phyloP scores from a whole-genome alignment of 108 stramenopile genomes.

The Asterionellopsis glacialis region DNA sequence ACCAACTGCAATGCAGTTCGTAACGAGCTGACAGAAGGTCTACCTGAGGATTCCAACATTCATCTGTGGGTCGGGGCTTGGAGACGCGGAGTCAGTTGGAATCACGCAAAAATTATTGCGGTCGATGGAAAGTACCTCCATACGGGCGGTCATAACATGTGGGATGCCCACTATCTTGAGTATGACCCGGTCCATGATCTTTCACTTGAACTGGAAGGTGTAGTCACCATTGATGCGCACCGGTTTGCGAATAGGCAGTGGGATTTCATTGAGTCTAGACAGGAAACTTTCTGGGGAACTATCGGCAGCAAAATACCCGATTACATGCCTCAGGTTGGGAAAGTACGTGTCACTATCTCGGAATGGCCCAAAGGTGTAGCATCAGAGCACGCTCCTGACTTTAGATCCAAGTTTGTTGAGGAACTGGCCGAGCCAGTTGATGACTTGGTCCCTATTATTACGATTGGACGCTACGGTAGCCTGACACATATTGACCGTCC shows the following conservation, averaged over 20 bases:
- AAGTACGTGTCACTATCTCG: conserved; percentile 33
- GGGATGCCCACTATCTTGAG: conserved; percentile 41
- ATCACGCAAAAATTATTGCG: conserved; percentile 47
- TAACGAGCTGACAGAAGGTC: conserved; percentile 22
- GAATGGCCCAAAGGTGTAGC: conserved; percentile 26
- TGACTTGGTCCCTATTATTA: conserved; percentile 17
- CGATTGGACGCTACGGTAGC: conserved; percentile 36
- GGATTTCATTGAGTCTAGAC: conserved; percentile 29
- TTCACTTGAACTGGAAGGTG: conserved; percentile 35
- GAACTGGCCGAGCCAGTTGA: background rate
- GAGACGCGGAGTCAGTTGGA: conserved; percentile 34
- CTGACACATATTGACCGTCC: conserved; percentile 23
- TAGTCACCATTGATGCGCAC: conserved; percentile 37
- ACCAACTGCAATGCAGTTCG: conserved; percentile 37
- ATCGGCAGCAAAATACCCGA: conserved; percentile 29
- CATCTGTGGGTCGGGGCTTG: conserved; percentile 43
- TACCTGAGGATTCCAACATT: conserved; percentile 28
- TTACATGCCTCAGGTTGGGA: conserved; percentile 12
- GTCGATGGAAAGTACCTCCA: conserved; percentile 43
- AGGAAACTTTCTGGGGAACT: conserved; percentile 15
- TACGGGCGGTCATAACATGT: conserved; percentile 42
- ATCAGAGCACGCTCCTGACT: conserved; percentile 28
- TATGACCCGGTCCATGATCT: conserved; percentile 48
- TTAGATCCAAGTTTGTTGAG: background rate
- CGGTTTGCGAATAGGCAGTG: conserved; percentile 43